These are phyloP conservation scores for Phytophthora fragariaefolia DNA, from an alignment of 352 stramenopile species.

Conservation along the genomic window DNA sequence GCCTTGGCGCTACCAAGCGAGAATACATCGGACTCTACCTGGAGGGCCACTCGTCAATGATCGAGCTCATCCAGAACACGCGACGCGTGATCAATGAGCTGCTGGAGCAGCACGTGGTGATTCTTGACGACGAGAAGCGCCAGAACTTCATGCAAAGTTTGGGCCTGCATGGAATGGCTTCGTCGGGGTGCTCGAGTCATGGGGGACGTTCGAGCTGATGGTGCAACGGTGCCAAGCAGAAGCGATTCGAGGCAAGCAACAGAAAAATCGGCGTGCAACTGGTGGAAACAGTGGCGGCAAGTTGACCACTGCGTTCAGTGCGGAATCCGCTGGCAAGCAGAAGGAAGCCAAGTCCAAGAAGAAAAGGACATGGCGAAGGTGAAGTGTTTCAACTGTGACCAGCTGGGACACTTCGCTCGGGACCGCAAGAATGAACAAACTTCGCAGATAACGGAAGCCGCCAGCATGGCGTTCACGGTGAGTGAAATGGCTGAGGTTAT, in stretches of 20 bases:
- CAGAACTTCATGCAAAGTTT: slow-evolving; percentile 20
- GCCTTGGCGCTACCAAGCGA: neutral
- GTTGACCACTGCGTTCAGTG: neutral
- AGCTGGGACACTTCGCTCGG: too few species aligned
- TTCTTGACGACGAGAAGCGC: slow-evolving; percentile 11
- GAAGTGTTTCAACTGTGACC: too few species aligned
- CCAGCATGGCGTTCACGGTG: too few species aligned
- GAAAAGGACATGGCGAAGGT: too few species aligned
- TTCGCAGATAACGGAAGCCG: too few species aligned
- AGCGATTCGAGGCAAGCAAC: slow-evolving; percentile 12
- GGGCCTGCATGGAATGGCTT: slow-evolving; percentile 12
- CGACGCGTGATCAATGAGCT: slow-evolving; percentile 19
- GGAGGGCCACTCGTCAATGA: slow-evolving; percentile 6
- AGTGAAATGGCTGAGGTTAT: too few species aligned
- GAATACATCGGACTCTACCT: slow-evolving; percentile 8
- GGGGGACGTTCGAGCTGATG: slow-evolving; percentile 5
- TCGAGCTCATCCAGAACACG: slow-evolving; percentile 13
- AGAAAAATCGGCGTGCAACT: slow-evolving; percentile 4
- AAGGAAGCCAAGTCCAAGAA: too few species aligned
- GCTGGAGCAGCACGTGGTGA: slow-evolving; percentile 1
- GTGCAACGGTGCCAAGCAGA: slow-evolving; percentile 11
- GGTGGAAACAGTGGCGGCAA: neutral
- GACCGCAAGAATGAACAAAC: too few species aligned
- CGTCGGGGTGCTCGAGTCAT: slow-evolving; percentile 9
- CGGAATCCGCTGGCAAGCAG: too few species aligned